Evolutionary conservation across 2,329 filamentous ascomycete species (phyloP).

Genomic region (Neurospora sp.): DNA sequence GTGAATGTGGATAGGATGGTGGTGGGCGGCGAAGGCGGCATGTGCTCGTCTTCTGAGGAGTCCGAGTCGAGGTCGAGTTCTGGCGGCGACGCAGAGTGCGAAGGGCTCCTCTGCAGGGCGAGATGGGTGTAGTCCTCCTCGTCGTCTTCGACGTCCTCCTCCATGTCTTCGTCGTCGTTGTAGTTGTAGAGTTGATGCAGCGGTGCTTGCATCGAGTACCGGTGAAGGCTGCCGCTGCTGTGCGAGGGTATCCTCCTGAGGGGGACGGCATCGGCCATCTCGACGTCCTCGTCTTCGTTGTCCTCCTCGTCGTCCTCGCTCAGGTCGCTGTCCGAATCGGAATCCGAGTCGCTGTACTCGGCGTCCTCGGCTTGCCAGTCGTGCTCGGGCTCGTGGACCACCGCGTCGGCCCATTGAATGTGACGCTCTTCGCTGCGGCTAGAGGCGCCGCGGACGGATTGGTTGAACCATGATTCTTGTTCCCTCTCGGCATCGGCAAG

Average conservation of each 20-base stretch:
- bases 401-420: slow-evolving; percentile 79
- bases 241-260: slow-evolving; percentile 36
- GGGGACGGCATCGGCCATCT: slow-evolving; percentile 40
- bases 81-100: slow-evolving; percentile 56
- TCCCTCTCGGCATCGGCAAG: slow-evolving; percentile 90
- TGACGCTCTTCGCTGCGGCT: slow-evolving; percentile 53
- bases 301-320: slow-evolving; percentile 44
- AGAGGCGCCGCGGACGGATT: slow-evolving; percentile 71
- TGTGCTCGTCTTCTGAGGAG: slow-evolving; percentile 61
- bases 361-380: slow-evolving; percentile 60
- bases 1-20: slow-evolving; percentile 49
- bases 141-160: slow-evolving; percentile 42
- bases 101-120: slow-evolving; percentile 58
- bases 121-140: slow-evolving; percentile 58
- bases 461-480: slow-evolving; percentile 97
- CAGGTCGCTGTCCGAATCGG: slow-evolving; percentile 31
- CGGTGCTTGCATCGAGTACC: slow-evolving; percentile 18
- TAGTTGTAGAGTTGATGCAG: slow-evolving; percentile 30
- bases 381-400: slow-evolving; percentile 64
- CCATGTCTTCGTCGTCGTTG: slow-evolving; percentile 36
- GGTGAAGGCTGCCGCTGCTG: slow-evolving; percentile 9
- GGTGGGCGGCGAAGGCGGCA: slow-evolving; percentile 61
- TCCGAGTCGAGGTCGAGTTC: slow-evolving; percentile 63
- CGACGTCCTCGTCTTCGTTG: slow-evolving; percentile 48
- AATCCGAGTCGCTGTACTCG: slow-evolving; percentile 42